Percentiles rank a stretch among this genome's conserved stretches.
These are phyloP conservation scores for Colletotrichum sansevieriae DNA, from an alignment of 2,329 filamentous ascomycete species.

Conservation along the genomic window DNA sequence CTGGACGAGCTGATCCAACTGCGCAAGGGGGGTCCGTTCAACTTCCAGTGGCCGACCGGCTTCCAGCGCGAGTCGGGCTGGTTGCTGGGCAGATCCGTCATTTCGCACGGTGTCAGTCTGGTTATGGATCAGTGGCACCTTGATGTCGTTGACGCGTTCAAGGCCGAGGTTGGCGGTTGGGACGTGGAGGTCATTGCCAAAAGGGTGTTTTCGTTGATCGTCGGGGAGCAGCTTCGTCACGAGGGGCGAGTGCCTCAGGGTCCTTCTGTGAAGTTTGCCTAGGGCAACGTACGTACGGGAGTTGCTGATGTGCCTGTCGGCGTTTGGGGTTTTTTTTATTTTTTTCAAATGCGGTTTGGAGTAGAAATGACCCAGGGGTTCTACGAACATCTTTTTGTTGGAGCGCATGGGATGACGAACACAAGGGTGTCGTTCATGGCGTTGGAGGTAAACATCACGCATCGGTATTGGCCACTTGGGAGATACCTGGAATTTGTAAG, in stretches of 20 bases:
- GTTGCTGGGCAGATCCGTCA: constrained; percentile 63
- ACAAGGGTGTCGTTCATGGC: constrained; percentile 25
- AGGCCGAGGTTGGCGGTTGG: constrained; percentile 62
- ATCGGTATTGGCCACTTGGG: constrained; percentile 19
- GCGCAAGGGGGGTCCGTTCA: constrained; percentile 57
- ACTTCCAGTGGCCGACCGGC: constrained; percentile 49
- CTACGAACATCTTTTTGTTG: constrained; percentile 27
- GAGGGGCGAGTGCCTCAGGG: constrained; percentile 24
- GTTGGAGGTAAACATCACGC: constrained; percentile 16
- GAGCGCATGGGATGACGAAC: constrained; percentile 12
- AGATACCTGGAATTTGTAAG: constrained; percentile 32
- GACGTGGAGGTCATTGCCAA: constrained; percentile 63
- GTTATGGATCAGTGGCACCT: constrained; percentile 68
- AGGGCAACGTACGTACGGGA: constrained; percentile 1
- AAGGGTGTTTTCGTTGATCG: constrained; percentile 65
- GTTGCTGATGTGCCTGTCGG: constrained; percentile 8
- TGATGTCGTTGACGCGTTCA: constrained; percentile 69
- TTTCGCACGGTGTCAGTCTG: constrained; percentile 60
- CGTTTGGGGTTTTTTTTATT: not conserved
- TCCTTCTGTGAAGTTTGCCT: constrained; percentile 33
- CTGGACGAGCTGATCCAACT: constrained; percentile 65
- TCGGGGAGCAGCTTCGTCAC: constrained; percentile 61
- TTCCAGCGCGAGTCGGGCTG: constrained; percentile 49
- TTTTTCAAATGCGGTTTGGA: constrained; percentile 41
- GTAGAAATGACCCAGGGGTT: constrained; percentile 41